These are phyloP conservation scores for Metschnikowia henanensis DNA, from an alignment of 805 yeast species.

Conservation along the genomic window DNA sequence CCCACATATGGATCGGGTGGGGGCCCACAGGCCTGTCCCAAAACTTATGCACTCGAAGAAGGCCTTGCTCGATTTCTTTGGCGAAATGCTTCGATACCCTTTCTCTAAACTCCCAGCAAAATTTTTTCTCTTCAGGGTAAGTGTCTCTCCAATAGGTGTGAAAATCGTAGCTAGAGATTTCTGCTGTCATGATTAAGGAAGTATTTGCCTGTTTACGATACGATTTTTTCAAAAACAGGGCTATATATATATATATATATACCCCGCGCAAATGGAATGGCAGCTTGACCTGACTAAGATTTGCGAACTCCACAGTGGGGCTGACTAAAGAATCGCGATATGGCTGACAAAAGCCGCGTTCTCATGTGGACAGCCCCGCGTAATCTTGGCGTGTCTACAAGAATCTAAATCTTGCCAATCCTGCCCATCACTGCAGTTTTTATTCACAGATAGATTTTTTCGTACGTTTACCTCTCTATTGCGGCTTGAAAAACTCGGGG, in stretches of 20 bases:
- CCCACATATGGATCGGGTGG: conserved; percentile 60
- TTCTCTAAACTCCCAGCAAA: conserved; percentile 39
- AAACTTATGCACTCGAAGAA: conserved; percentile 42
- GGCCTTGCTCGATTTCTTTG: conserved; percentile 40
- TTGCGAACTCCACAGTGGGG: conserved; percentile 4
- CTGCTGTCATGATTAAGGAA: conserved; percentile 8
- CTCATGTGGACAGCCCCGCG: background rate
- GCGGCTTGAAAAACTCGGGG: too few relatives aligned
- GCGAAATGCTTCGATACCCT: conserved; percentile 43
- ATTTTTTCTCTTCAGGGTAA: conserved; percentile 30
- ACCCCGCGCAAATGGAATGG: background rate
- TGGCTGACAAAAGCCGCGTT: background rate
- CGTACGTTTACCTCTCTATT: too few relatives aligned
- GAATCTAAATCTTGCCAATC: too few relatives aligned
- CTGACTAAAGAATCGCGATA: background rate
- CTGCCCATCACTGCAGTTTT: too few relatives aligned
- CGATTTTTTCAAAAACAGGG: too few relatives aligned
- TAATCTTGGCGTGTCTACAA: too few relatives aligned
- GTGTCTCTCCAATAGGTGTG: conserved; percentile 52
- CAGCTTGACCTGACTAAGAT: conserved; percentile 5
- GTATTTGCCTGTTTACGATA: too few relatives aligned
- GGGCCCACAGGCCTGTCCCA: conserved; percentile 57
- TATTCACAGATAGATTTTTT: too few relatives aligned
- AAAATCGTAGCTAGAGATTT: conserved; percentile 43
- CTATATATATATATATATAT: too few relatives aligned